These are phyloP conservation scores for Sphagnum fallax DNA, from an alignment of 228 moss, liverwort and hornwort genomes.

Conservation along the genomic window DNA sequence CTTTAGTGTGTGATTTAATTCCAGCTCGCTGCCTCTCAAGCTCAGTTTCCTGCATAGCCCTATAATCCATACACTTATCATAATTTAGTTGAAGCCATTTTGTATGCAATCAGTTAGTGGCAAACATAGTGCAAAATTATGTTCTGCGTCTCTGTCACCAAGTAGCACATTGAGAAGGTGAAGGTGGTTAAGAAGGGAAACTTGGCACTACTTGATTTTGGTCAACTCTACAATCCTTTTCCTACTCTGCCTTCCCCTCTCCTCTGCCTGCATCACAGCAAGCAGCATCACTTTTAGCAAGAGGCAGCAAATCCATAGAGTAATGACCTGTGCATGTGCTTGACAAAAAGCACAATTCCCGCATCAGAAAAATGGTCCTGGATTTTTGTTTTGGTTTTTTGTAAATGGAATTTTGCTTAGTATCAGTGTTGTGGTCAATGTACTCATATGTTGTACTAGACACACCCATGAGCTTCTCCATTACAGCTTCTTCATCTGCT, in stretches of 20 bases:
- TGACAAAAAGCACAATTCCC: neutral
- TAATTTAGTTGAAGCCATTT: neutral
- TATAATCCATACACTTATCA: constrained; percentile 1
- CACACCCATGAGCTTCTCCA: too few relatives aligned
- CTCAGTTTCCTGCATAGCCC: constrained; percentile 73
- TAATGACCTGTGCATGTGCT: neutral
- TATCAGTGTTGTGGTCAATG: neutral
- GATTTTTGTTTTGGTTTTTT: too few relatives aligned
- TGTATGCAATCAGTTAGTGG: constrained; percentile 12
- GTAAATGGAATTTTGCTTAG: too few relatives aligned
- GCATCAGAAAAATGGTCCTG: neutral
- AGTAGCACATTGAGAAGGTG: too few relatives aligned
- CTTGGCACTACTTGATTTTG: constrained; percentile 60
- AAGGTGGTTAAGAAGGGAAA: too few relatives aligned
- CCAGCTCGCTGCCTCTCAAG: constrained; percentile 72
- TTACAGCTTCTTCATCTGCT: too few relatives aligned
- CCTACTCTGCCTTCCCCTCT: constrained; percentile 85
- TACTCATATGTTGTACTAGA: too few relatives aligned
- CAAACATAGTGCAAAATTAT: neutral
- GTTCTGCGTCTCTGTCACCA: neutral
- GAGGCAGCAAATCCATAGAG: neutral
- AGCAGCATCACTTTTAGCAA: neutral
- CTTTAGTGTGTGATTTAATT: constrained; percentile 60
- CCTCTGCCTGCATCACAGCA: constrained; percentile 51
- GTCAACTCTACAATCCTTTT: constrained; percentile 44